These are phyloP conservation scores for Marasmius sp. DNA, from an alignment of 1,284 basidiomycete species.

Conservation along the genomic window DNA sequence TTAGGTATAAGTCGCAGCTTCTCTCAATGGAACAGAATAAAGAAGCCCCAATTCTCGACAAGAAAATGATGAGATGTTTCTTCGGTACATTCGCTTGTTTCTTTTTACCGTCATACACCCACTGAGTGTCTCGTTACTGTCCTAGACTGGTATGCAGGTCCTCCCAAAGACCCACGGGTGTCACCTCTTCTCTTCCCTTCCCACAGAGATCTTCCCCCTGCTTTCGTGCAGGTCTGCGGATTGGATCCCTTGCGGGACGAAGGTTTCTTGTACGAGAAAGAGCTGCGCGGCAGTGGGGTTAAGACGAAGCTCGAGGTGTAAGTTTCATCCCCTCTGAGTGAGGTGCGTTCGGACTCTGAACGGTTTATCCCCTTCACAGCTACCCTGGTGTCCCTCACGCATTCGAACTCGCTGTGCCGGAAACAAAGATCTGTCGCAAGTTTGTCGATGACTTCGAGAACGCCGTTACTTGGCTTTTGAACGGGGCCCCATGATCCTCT, in stretches of 20 bases:
- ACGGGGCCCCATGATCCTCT: neutral
- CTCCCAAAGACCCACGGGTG: constrained; percentile 10
- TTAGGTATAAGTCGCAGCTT: neutral
- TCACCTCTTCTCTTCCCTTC: constrained; percentile 15
- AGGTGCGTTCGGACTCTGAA: neutral
- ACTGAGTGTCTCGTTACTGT: neutral
- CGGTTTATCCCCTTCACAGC: neutral
- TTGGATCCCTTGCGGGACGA: constrained; percentile 16
- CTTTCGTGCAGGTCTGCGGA: constrained; percentile 13
- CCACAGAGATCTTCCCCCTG: constrained; percentile 13
- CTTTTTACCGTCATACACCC: neutral
- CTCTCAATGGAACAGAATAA: constrained; percentile 6
- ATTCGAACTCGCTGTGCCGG: constrained; percentile 7
- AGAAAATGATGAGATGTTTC: neutral
- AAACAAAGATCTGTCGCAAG: neutral
- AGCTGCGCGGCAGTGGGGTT: constrained; percentile 10
- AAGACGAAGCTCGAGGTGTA: constrained; percentile 10
- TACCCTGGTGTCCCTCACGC: constrained; percentile 15
- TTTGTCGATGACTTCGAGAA: neutral
- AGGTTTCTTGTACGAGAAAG: constrained; percentile 9
- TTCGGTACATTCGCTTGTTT: neutral
- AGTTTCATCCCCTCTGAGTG: neutral
- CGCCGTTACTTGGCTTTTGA: neutral
- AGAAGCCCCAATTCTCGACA: neutral
- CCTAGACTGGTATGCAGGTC: neutral